Evolutionary conservation across 345 rosid species (phyloP).

Genomic region (Populus nigra): DNA sequence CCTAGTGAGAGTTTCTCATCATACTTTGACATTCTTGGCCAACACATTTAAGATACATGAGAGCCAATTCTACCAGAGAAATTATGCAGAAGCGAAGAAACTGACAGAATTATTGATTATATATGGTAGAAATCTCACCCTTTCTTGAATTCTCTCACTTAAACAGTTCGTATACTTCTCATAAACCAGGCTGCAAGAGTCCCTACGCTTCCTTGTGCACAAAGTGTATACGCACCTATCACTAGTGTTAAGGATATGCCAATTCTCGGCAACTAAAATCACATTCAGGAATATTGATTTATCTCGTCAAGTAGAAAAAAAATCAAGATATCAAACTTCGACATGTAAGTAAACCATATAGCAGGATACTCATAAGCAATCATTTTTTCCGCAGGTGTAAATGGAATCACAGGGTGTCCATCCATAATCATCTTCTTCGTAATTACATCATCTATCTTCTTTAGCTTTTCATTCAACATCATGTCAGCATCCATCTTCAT

Average conservation of each 20-base stretch:
- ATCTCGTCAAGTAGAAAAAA: neutral
- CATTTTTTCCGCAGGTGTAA: constrained; percentile 1
- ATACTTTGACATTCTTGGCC: neutral
- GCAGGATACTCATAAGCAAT: constrained; percentile 5
- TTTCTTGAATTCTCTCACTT: constrained; percentile 1
- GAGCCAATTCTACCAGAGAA: neutral
- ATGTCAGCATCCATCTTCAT: neutral
- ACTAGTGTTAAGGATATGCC: constrained; percentile 1
- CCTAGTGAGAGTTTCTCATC: too few species aligned
- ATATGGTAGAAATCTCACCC: neutral
- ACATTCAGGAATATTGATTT: neutral
- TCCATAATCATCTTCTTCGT: neutral
- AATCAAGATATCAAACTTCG: neutral
- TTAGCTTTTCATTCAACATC: neutral
- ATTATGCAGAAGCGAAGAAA: too few species aligned
- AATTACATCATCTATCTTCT: constrained; percentile 4
- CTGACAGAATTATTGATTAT: neutral
- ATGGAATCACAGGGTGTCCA: neutral
- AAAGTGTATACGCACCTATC: neutral
- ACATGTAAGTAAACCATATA: neutral
- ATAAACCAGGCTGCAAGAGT: neutral
- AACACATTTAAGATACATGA: neutral
- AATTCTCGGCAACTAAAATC: neutral
- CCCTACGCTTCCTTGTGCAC: neutral
- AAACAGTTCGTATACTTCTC: neutral